Conservation (phyloP, 129 eudicot species). For the Gnaphalium uliginosum region DNA sequence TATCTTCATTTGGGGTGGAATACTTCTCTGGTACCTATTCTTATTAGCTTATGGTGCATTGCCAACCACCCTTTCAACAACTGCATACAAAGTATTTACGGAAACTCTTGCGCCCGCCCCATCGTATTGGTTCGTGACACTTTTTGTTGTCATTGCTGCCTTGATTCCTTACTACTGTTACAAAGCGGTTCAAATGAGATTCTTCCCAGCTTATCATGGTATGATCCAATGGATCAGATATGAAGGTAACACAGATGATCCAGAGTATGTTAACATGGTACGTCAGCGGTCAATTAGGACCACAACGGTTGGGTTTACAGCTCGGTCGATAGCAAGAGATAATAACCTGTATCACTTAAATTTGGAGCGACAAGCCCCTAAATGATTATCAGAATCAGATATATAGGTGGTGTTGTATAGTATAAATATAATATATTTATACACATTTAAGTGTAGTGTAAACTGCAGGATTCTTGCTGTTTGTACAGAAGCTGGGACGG, state of each 20-base stretch:
- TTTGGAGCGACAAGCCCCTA: slow-evolving; percentile 33
- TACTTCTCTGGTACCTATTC: slow-evolving; percentile 72
- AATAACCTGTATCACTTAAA: slow-evolving; percentile 41
- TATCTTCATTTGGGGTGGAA: slow-evolving; percentile 83
- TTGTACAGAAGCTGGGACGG: slow-evolving; percentile 31
- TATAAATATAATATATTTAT: background rate
- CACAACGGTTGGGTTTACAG: slow-evolving; percentile 75
- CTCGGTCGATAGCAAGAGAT: slow-evolving; percentile 52
- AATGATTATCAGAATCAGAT: slow-evolving; percentile 3
- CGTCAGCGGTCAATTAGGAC: slow-evolving; percentile 68
- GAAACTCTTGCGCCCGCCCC: slow-evolving; percentile 75
- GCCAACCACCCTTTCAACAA: slow-evolving; percentile 55
- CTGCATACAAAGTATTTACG: slow-evolving; percentile 65
- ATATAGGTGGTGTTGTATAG: background rate
- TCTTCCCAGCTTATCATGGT: slow-evolving; percentile 89
- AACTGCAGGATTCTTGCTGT: slow-evolving; percentile 5
- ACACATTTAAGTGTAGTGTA: background rate
- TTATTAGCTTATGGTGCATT: slow-evolving; percentile 73
- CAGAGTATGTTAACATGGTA: slow-evolving; percentile 59
- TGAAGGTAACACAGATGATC: slow-evolving; percentile 65
- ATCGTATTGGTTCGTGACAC: slow-evolving; percentile 64
- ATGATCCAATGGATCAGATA: slow-evolving; percentile 83
- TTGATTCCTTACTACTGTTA: slow-evolving; percentile 64
- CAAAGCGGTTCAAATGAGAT: slow-evolving; percentile 63
- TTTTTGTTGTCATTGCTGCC: slow-evolving; percentile 52